Evolutionary conservation across 108 stramenopile genomes (phyloP).

Genomic region (Cylindrotheca closterium): DNA sequence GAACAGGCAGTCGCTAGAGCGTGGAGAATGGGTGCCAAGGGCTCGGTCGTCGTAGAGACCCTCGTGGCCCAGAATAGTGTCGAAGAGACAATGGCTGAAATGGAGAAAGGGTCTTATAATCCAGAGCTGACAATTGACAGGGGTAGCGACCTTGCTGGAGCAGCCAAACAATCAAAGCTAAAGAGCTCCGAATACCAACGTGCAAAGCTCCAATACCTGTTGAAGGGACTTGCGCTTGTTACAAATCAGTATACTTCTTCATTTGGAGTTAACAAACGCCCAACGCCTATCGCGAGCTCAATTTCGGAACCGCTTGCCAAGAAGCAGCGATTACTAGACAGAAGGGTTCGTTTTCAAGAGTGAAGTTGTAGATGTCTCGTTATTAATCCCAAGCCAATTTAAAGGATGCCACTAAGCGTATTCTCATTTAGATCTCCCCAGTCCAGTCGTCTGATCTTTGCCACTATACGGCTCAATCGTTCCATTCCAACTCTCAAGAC

Average conservation of each 20-base stretch:
- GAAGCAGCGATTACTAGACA: no score
- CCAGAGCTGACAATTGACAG: not conserved
- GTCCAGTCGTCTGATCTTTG: conserved; percentile 66
- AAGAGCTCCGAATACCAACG: conserved; percentile 29
- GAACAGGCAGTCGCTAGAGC: conserved; percentile 89
- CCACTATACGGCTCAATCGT: conserved; percentile 67
- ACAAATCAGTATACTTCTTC: conserved; percentile 4
- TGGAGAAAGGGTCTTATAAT: conserved; percentile 12
- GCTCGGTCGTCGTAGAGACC: conserved; percentile 83
- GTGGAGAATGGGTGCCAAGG: conserved; percentile 91
- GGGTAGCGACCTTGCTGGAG: not conserved
- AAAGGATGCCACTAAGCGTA: conserved; percentile 49
- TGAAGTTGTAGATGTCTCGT: not conserved
- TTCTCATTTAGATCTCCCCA: conserved; percentile 69
- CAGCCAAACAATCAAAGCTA: not conserved
- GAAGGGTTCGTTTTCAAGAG: not conserved
- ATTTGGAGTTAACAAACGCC: not conserved
- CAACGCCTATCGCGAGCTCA: not conserved
- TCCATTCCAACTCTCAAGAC: conserved; percentile 81
- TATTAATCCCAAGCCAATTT: not conserved
- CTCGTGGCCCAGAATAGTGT: conserved; percentile 79
- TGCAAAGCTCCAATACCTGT: conserved; percentile 32
- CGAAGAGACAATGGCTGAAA: conserved; percentile 71
- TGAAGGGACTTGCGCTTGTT: conserved; percentile 19
- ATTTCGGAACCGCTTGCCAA: not conserved